Conservation (phyloP, 2,329 filamentous ascomycete genomes). For the Coniochaeta pulveracea region DNA sequence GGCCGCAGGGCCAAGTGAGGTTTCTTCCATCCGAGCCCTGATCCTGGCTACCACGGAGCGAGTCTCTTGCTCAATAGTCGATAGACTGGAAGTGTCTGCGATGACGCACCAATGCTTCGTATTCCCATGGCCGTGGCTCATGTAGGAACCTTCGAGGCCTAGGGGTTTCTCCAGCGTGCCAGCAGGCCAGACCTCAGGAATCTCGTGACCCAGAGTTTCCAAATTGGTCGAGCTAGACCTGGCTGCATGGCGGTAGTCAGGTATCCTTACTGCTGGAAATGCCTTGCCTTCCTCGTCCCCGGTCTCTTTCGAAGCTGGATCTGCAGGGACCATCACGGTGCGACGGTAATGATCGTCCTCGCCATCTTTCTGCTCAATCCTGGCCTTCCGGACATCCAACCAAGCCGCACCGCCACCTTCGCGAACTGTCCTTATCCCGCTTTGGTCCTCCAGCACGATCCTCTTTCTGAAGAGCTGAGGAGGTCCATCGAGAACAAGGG, state of each 20-base stretch:
- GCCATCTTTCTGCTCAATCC: constrained; percentile 25
- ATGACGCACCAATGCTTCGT: constrained; percentile 26
- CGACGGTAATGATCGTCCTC: no score
- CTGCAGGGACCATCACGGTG: constrained; percentile 6
- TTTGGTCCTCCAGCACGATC: constrained; percentile 49
- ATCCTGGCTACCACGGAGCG: constrained; percentile 34
- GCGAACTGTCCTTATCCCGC: constrained; percentile 35
- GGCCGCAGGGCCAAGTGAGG: constrained; percentile 21
- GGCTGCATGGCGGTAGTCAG: constrained; percentile 50
- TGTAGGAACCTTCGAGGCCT: neutral
- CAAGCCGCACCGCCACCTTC: constrained; percentile 73
- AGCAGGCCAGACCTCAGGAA: no score
- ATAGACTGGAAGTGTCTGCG: constrained; percentile 7
- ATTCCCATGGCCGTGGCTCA: neutral
- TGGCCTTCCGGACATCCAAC: constrained; percentile 50
- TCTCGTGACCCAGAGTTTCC: neutral
- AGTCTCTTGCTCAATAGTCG: constrained; percentile 34
- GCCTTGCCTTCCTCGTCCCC: no score
- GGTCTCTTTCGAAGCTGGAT: no score
- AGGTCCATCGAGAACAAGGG: constrained; percentile 75
- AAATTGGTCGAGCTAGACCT: neutral
- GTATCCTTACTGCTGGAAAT: no score
- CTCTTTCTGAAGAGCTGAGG: constrained; percentile 56
- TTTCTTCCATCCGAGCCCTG: constrained; percentile 23
- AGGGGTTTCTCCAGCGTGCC: no score